Conservation (phyloP, 768 basidiomycete genomes). For the Pholiota conissans region DNA sequence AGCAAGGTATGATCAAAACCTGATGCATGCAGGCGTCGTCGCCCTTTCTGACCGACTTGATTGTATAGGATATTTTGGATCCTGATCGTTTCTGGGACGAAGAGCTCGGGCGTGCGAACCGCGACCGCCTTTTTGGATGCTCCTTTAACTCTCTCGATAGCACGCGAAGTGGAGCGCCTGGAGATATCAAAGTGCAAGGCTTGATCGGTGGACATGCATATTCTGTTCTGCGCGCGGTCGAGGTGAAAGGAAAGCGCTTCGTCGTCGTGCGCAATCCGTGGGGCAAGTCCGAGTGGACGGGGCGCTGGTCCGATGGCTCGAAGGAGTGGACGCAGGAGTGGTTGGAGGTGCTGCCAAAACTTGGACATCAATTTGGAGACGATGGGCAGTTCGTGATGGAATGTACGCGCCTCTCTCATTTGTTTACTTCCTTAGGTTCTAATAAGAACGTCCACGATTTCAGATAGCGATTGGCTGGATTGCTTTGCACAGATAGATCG, state of each 20-base stretch:
- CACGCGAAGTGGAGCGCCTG: conserved; percentile 24
- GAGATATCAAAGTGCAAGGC: conserved; percentile 32
- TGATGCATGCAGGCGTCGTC: background rate
- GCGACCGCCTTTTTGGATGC: conserved; percentile 51
- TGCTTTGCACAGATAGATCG: conserved; percentile 49
- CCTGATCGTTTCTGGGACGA: conserved; percentile 49
- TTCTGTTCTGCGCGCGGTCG: conserved; percentile 48
- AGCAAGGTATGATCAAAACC: background rate
- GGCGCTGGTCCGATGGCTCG: conserved; percentile 55
- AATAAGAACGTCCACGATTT: background rate
- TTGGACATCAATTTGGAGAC: conserved; percentile 49
- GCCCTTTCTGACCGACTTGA: background rate
- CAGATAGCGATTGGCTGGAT: conserved; percentile 48
- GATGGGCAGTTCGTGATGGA: conserved; percentile 62
- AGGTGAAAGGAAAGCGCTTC: conserved; percentile 49
- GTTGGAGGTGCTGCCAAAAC: conserved; percentile 38
- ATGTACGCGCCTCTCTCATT: conserved; percentile 19
- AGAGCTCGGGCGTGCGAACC: conserved; percentile 44
- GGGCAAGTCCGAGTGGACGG: conserved; percentile 51
- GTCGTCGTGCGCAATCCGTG: conserved; percentile 55
- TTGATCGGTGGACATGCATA: conserved; percentile 46
- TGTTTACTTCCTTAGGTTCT: background rate
- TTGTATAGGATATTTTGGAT: conserved; percentile 46
- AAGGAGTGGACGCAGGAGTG: conserved; percentile 59
- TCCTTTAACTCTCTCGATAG: conserved; percentile 35